Base-by-base conservation (phyloP, 305 asterid species). In the Fraxinus baroniana region DNA sequence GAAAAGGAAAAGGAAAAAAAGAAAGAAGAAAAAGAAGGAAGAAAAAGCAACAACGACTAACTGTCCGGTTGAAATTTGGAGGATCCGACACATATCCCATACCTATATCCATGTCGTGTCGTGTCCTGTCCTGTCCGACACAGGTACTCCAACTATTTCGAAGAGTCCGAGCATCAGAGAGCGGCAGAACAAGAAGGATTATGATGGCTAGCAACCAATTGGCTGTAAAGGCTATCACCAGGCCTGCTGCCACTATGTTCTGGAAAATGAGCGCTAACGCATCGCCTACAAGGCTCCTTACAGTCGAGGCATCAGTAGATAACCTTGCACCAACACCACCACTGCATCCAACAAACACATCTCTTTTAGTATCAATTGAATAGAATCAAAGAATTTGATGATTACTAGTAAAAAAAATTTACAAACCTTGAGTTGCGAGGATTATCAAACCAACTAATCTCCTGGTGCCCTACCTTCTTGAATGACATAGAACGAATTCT, bases 371-470 rank as follows among this genome's bases (percentile, higher is more conserved):
- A 2, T 60, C 12, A 60, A 20, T 20, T 5, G 13, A 20, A 60
- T 20, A 60, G 3, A 18, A 60, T 57, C 18, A n/a, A 57, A 18
- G 24, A 57, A 46, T 6, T 36, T 5, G 77, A 72, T 17, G 15
- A 4, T 76, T 10, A n/a, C 64, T 74, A 62, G 12, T 35, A 75
- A 22, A 66, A 70, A 9, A 39, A 79, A 78, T 44, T 7, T 26
- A 80, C 78, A 2, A 94, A 92, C 97, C 98, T 94, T 77, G 98
- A 92, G 87, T 94, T 90, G 74, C 88, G 88, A 74, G 98, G 94
- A 84, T 91, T 89, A 73, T 94, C 97, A 62, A 93, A 93, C 98
- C 97, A 94, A 72, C 94, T 90, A 80, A 94, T 94, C 88, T 94
- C 97, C 77, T 89, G 95, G 90, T 90, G 93, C 64, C 90, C 95